A percentile compares a stretch with the other conserved stretches of the same genome.
Conservation (phyloP, 225 moss, liverwort and hornwort genomes). For the Bryoerythrophyllum caledonicum region DNA sequence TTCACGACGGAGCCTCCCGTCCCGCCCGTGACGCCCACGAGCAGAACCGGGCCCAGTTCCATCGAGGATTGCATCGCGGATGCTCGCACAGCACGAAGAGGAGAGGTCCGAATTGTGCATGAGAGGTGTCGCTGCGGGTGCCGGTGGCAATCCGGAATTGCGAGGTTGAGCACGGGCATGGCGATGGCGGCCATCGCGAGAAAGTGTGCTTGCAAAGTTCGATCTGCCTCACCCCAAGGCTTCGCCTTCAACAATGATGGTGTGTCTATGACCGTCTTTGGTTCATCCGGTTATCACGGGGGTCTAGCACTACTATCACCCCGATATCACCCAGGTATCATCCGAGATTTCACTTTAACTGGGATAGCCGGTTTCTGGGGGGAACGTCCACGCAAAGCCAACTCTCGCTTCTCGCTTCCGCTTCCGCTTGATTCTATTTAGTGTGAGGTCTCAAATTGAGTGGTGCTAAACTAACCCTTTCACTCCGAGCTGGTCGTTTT, state of each 20-base stretch:
- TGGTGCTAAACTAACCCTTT: no score
- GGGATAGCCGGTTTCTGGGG: neutral
- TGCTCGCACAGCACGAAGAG: conserved; percentile 8
- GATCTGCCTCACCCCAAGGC: no score
- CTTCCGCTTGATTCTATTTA: no score
- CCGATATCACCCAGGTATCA: neutral
- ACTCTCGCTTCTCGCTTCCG: no score
- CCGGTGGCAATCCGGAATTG: neutral
- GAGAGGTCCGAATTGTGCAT: neutral
- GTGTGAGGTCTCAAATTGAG: no score
- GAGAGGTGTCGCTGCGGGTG: neutral
- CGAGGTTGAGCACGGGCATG: conserved; percentile 6
- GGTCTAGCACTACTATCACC: no score
- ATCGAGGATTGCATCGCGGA: neutral
- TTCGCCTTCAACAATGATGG: no score
- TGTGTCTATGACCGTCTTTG: no score
- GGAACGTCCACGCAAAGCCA: neutral
- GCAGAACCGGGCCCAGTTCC: conserved; percentile 18
- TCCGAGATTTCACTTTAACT: no score
- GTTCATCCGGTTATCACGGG: no score
- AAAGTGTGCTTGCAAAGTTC: no score
- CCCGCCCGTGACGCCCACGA: conserved; percentile 57
- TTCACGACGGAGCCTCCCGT: conserved; percentile 49
- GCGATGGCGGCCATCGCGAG: neutral
- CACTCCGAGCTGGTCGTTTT: no score